phyloP scores from a whole-genome alignment of 1,139 yeast genomes.

The Hansenula sp. region DNA sequence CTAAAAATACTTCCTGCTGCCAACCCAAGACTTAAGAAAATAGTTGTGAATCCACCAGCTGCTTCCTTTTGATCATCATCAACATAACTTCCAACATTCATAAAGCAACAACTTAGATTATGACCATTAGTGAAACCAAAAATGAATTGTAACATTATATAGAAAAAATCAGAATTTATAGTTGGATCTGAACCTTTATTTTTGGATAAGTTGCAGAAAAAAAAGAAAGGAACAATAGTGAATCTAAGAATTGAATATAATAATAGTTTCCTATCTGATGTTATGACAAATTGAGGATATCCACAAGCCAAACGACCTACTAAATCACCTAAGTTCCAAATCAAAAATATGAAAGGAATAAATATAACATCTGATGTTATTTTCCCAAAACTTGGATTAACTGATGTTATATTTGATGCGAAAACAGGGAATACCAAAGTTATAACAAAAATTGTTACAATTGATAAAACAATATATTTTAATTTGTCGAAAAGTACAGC shows the following conservation, averaged over 20 bases:
- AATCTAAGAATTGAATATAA: conserved; percentile 51
- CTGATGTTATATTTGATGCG: conserved; percentile 68
- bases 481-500: conserved; percentile 40
- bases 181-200: conserved; percentile 23
- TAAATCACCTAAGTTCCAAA: conserved; percentile 91
- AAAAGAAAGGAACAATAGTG: conserved; percentile 57
- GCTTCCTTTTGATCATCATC: conserved; percentile 75
- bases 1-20: conserved; percentile 75
- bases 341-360: conserved; percentile 72
- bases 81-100: conserved; percentile 63
- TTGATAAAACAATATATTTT: conserved; percentile 59
- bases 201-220: conserved; percentile 61
- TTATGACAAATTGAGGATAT: conserved; percentile 36
- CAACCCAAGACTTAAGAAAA: conserved; percentile 70
- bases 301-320: conserved; percentile 73
- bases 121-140: conserved; percentile 92
- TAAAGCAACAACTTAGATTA: conserved; percentile 73
- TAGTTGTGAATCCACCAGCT: conserved; percentile 89
- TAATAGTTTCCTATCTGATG: conserved; percentile 39
- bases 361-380: conserved; percentile 38
- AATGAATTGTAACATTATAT: conserved; percentile 62
- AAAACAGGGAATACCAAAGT: conserved; percentile 87
- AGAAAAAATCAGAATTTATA: conserved; percentile 60
- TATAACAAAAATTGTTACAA: conserved; percentile 70
- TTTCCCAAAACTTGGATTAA: conserved; percentile 28